Conservation (phyloP, 768 basidiomycete genomes). For the Boletus fagicola region DNA sequence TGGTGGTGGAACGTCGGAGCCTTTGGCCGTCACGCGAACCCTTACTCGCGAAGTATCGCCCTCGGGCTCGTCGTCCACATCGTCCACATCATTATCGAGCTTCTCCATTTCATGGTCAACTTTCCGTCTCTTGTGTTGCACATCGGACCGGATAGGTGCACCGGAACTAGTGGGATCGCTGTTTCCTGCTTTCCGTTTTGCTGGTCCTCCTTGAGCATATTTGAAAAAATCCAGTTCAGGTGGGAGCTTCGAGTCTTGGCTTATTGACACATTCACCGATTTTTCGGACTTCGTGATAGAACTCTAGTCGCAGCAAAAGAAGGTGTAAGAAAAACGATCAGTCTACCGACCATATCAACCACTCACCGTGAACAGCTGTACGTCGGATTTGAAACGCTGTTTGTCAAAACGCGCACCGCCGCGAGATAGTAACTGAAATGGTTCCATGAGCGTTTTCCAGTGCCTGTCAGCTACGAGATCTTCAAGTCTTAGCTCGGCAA, state of each 20-base stretch:
- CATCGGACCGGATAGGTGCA: conserved; percentile 6
- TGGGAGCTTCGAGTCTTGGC: conserved; percentile 56
- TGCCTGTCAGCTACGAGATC: background rate
- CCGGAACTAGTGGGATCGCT: conserved; percentile 14
- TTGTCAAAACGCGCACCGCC: conserved; percentile 86
- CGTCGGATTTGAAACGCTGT: conserved; percentile 64
- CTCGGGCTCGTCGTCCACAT: conserved; percentile 24
- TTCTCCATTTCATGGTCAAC: conserved; percentile 26
- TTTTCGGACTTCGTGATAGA: conserved; percentile 22
- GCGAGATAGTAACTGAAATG: conserved; percentile 85
- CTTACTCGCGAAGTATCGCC: conserved; percentile 30
- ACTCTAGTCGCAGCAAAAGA: conserved; percentile 22
- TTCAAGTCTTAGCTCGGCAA: conserved; percentile 3
- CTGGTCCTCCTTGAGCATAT: conserved; percentile 58
- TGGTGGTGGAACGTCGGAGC: conserved; percentile 61
- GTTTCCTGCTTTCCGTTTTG: conserved; percentile 49
- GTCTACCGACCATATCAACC: background rate
- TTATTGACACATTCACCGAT: conserved; percentile 21
- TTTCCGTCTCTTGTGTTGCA: conserved; percentile 31
- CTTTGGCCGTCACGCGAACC: conserved; percentile 76
- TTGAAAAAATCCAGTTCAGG: conserved; percentile 90
- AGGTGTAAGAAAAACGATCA: background rate
- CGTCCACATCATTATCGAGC: conserved; percentile 20
- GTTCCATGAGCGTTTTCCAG: conserved; percentile 54
- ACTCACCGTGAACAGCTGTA: conserved; percentile 65